Evolutionary conservation across 176 grass and related monocot genomes (phyloP), one percentile per base, ranked within the genome.

Genomic region (Thinopyrum elongatum): DNA sequence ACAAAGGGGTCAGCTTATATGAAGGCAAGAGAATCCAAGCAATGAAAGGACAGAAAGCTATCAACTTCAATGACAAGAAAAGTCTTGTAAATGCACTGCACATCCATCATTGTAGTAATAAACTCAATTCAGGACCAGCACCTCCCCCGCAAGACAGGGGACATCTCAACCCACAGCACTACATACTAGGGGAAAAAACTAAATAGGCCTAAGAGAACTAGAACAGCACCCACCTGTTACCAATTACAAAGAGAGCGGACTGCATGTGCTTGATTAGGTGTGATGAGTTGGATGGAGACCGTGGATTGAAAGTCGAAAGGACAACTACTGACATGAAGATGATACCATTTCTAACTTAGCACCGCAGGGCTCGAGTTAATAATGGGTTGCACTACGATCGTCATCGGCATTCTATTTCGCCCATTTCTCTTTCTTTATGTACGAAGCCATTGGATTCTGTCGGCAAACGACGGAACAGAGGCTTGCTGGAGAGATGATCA

Each of bases 141-240:
- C 81, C 80, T 84, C 41, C 41, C 15, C 49, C 70, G 47, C 84
- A 41, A 80, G 89, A 84, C 13, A 81, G 77, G 70, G 68, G 85
- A 91, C 82, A 88, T 70, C 89, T 84, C 89, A 91, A 87, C 85
- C 81, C 60, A 88, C 77, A 71, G 17, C 85, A 88, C 70, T 60
- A 70, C 21, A 12, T 23, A 49, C 6, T 53, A 53, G 14, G 3
- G 15, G 59, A 22, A 80, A 66, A 22, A 35, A 78, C 27, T 41
- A 25, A 10, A 26, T 65, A 47, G 30, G 25, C 65, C 59, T 65
- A 71, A 23, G 70, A 57, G 1, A 9, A 46, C 55, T 31, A 84
- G 60, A 85, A 25, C 71, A 84, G 70, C 36, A 76, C 60, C 59
- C 36, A 85, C 72, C 58, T 77, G 42, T 77, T 53, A 19, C 71